Percentiles rank a stretch among this genome's conserved stretches.
phyloP scores from a whole-genome alignment of 2,329 filamentous ascomycete species.

The Massarina eburnea region DNA sequence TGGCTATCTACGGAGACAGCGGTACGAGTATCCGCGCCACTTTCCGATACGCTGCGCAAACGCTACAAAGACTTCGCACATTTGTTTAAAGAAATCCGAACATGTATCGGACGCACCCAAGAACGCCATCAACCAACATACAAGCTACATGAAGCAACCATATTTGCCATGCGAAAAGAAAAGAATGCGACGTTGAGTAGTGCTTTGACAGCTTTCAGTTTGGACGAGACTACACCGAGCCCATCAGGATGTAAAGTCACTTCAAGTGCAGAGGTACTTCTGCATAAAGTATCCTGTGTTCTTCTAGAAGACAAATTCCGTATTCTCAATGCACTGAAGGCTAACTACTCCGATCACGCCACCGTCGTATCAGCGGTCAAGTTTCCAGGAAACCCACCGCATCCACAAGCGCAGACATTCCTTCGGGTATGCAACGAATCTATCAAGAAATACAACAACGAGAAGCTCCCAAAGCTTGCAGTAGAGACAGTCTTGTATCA shows the following conservation, averaged over 20 bases:
- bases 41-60: constrained; percentile 6
- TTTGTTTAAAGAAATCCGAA: constrained; percentile 20
- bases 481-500: constrained; percentile 42
- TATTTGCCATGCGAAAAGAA: constrained; percentile 17
- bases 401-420: constrained; percentile 14
- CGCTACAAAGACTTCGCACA: constrained; percentile 14
- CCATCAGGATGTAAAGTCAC: constrained; percentile 27
- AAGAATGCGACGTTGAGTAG: constrained; percentile 16
- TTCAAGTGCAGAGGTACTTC: constrained; percentile 25
- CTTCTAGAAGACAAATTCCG: constrained; percentile 35
- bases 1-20: background rate
- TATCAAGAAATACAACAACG: constrained; percentile 28
- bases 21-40: background rate
- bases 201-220: constrained; percentile 16
- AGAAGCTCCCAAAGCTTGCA: constrained; percentile 42
- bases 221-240: constrained; percentile 18
- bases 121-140: constrained; percentile 41
- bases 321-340: background rate
- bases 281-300: constrained; percentile 32
- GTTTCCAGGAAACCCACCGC: constrained; percentile 14
- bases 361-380: constrained; percentile 3
- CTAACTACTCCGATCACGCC: background rate
- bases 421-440: constrained; percentile 31
- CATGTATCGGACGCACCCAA: constrained; percentile 20
- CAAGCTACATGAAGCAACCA: constrained; percentile 44